Base-by-base conservation (phyloP, 2,329 filamentous ascomycete genomes). In the Didymella sp. region DNA sequence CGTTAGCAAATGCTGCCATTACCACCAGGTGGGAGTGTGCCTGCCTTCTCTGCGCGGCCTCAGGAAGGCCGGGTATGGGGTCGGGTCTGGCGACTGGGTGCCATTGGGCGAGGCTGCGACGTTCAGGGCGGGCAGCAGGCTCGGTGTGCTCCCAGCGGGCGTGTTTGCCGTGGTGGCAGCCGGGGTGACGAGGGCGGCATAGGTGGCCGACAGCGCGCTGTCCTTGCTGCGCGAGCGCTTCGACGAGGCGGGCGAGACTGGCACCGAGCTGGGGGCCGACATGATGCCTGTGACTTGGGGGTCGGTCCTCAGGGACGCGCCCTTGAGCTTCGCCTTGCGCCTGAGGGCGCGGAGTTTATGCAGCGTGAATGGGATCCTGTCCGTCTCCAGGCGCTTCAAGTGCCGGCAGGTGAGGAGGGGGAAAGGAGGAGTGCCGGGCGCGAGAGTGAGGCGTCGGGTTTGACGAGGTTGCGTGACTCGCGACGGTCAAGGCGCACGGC, bases 11-110 rank as follows among this genome's bases (percentile, higher is more conserved):
- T 38, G 52, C 44, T 22, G 12, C 33, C 31, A 48, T 22, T 27
- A 38, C 53, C 56, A 46, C 51, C 47, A 38, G 42, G 56, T 60
- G 80, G 79, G 51, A 74, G 62, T 61, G 59, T 53, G 74, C 81
- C 60, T 77, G 82, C 84, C 82, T 72, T 76, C 64, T 59, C 77
- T 78, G 24, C 75, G 78, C 51, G 82, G 72, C 31, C 75, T 76
- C 54, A 88, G 74, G 71, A 88, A 88, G 13, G 79, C 75, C 21
- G 85, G 55, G n/a, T 55, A 62, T 28, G 44, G 51, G 28, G 64
- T 59, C 21, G 48, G 51, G 15, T 59, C 55, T 3, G 56, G 46
- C 9, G 62, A 7, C 9, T 21, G 47, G 21, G n/a, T 35, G 21
- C 54, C 17, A 56, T 59, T 49, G 58, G 47, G 6, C 49, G 63